Base-by-base conservation (phyloP, 192 early-diverging fungal species). In the Podila verticillata region DNA sequence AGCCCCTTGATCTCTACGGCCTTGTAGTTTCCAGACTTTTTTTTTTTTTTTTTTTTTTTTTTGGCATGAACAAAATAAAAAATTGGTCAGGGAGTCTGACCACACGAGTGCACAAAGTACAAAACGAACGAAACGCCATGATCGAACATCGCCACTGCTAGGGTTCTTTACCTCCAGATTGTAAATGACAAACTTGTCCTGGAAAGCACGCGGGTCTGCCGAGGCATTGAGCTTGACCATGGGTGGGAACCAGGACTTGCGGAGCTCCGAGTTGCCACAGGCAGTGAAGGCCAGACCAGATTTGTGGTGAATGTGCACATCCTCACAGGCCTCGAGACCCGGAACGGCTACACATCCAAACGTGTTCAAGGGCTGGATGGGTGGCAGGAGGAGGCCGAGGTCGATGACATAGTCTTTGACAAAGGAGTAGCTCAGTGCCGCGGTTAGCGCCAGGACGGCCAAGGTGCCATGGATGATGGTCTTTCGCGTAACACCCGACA, bases 261-360 rank as follows among this genome's bases (percentile, higher is more conserved):
- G 86, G 1, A 78, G 35, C 35, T 81, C 62, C n/a, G 83, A 72
- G 60, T 82, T 71, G 17, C 87, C 87, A 49, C 89, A 91, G n/a
- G 89, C 75, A 65, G 87, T 68, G 75, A 88, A 91, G 28, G 84
- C 89, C 31, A 84, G 66, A 4, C 88, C 86, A 7, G 87, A 84
- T 9, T 66, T 68, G 34, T 82, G 84, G 70, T 89, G 88, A 29
- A 88, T 78, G 30, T 84, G 85, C 30, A 91, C 83, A 57, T 87
- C 88, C 73, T 91, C 89, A 32, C 89, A 91, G n/a, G 86, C 86
- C 31, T 91, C 66, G 19, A 75, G 57, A 9, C 78, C 83, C 32
- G 51, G 34, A 30, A 79, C 63, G 20, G 57, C n/a, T 17, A 61
- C 58, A 28, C 75, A 79, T 0, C 69, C 75, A 1, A 28, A 48